Base-by-base conservation (phyloP, 2,329 filamentous ascomycete genomes). In the Atkinsonella texensis region DNA sequence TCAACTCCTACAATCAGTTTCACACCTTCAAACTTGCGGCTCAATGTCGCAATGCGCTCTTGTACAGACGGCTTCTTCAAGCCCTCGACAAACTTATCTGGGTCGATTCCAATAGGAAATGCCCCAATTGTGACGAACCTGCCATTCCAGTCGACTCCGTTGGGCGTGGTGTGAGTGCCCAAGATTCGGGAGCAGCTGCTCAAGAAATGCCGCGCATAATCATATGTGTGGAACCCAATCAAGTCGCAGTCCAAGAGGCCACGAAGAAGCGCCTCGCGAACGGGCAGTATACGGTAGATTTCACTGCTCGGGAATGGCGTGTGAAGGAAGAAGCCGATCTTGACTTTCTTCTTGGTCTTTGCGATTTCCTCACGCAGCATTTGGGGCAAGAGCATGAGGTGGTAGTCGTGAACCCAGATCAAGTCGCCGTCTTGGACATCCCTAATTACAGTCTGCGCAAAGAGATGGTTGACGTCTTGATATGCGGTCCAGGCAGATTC, bases 391-490 rank as follows among this genome's bases (percentile, higher is more conserved):
- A 98, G 83, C 90, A 97, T 97, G 55, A 97, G 75, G 69, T 98
- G 93, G 71, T 97, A 98, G 69, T 98, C 93, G 68, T 98, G 93
- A 6, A 98, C 88, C 93, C 93, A 98, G 62, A 98, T 85, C 62
- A 96, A 73, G 68, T 98, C 93, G 52, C 89, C 90, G 65, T 97
- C 91, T 66, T 90, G 80, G 11, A 96, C 87, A 61, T 95, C 87
- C 60, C 85, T 84, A 52, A 86, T 83, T 58, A 98, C 85, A 13
- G 86, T 84, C 71, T 91, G 84, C 53, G 93, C 91, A 63, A 97
- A 98, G 8, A 95, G 77, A 46, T 85, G 81, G 70, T 97, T 98
- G 58, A 94, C 91, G 64, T 95, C 87, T 62, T 84, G 84, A 73
- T 97, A 97, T 49, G 89, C 91, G 23, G 84, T 79, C 93, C 93